Base-by-base conservation (phyloP, 2,329 filamentous ascomycete genomes). In the Colletotrichum musae region DNA sequence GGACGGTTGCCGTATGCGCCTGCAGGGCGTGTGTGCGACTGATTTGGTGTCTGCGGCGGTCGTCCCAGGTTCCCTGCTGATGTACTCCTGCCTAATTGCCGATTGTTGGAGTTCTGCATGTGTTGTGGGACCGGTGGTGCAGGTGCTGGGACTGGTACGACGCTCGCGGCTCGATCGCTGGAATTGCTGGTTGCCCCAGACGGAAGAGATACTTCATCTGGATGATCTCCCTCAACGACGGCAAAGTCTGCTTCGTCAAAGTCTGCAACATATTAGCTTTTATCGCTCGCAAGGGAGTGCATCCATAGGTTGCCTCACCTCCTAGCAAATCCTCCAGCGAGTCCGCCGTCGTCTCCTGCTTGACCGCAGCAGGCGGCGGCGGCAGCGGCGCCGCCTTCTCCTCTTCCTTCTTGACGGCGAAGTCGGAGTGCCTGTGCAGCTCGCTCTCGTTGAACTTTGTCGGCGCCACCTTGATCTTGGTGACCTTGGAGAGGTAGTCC, bases 401-500 rank as follows among this genome's bases (percentile, higher is more conserved):
- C 28, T 72, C 74, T 3, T 81, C 77, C 68, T 90, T 87, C 76
- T 87, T 90, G 78, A 91, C 92, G 26, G 86, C 87, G 77, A 88
- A 97, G 77, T 95, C 93, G 1, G 89, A 82, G 79, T 97, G 95
- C 47, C 95, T 89, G 80, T 98, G 92, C 45, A 98, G 85, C 48
- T 91, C 91, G n/a, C 88, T 87, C 71, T 93, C 90, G 73, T 95
- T 90, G 82, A 94, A 97, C 79, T 88, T 94, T 36, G 89, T 88
- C 5, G 94, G 93, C 65, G 88, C 86, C 16, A 91, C 89, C 84
- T 97, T 98, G 76, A 99, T 86, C 82, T 94, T 97, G 59, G 91
- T 93, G n/a, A 98, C 93, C 78, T 94, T 95, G 60, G 91, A 87
- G 65, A 99, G 85, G 78, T 97, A 99, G 70, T 95, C 91, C 80